Conservation (phyloP, 2,329 filamentous ascomycete genomes). For the Akanthomyces uredinophilus region DNA sequence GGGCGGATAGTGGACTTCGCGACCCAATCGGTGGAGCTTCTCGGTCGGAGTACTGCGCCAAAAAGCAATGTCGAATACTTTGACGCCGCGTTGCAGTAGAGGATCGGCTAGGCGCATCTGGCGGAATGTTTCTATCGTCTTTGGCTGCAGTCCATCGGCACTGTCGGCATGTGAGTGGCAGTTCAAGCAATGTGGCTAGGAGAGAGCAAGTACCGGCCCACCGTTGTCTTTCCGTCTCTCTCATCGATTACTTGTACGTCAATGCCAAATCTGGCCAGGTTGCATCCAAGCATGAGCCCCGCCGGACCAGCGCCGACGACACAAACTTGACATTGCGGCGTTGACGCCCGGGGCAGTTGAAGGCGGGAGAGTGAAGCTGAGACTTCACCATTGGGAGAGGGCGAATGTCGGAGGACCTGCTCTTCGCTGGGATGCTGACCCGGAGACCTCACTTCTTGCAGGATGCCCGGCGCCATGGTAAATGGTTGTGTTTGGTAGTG, state of each 20-base stretch:
- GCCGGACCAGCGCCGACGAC: slow-evolving; percentile 53
- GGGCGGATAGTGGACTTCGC: slow-evolving; percentile 65
- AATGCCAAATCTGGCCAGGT: slow-evolving; percentile 61
- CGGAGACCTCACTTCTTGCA: slow-evolving; percentile 2
- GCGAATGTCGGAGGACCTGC: slow-evolving; percentile 9
- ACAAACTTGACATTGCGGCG: slow-evolving; percentile 42
- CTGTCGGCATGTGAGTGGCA: slow-evolving; percentile 24
- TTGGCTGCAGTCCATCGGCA: slow-evolving; percentile 71
- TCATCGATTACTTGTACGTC: slow-evolving; percentile 64
- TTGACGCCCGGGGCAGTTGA: slow-evolving; percentile 41
- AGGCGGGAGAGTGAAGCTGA: slow-evolving; percentile 45
- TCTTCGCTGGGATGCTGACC: slow-evolving; percentile 18
- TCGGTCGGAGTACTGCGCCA: slow-evolving; percentile 54
- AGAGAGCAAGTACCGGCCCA: slow-evolving; percentile 43
- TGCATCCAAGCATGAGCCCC: slow-evolving; percentile 50
- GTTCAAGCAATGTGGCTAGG: background rate
- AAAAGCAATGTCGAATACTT: slow-evolving; percentile 70
- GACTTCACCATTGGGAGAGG: slow-evolving; percentile 28
- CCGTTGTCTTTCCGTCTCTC: slow-evolving; percentile 60
- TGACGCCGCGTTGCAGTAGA: slow-evolving; percentile 60
- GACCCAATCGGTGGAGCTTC: slow-evolving; percentile 54
- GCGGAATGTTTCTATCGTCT: slow-evolving; percentile 71
- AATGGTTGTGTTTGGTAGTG: background rate
- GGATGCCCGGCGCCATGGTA: slow-evolving; percentile 20
- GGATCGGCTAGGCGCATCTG: slow-evolving; percentile 69